Base-by-base conservation (phyloP, 169 alveolate genomes). In the Cryptosporidium sp. region DNA sequence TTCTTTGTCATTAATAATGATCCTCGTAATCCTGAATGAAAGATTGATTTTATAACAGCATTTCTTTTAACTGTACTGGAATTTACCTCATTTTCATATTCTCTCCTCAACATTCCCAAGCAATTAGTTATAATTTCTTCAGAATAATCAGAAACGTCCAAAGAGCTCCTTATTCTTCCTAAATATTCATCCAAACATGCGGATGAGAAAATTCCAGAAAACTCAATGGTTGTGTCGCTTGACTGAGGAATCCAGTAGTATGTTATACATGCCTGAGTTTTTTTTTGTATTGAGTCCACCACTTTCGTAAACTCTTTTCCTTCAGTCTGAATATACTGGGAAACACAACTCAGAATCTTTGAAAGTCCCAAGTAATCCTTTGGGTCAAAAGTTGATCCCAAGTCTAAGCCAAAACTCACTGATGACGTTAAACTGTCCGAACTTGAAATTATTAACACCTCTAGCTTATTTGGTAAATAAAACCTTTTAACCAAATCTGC, bases 201-300 rank as follows among this genome's bases (percentile, higher is more conserved):
- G 3, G 85, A 50, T 33, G 65, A 71, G 12, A 71, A 71, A 29
- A 50, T 18, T 10, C 85, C 85, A 10, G 85, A 71, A 26, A 71
- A 55, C 9, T 71, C 85, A 18, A 50, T 50, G 10, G 68, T 71
- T 10, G 85, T 48, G 0, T 71, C 85, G 10, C 59, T 71, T 3
- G 85, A 71, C 33, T 51, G 61, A 14, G 85, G 85, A n/a, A 71
- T 33, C 85, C 85, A 71, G 48, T 71, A 71, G 31, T 71, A 51
- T 5, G 67, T 51, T 12, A 50, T 50, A 50, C 85, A 71, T n/a
- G 43, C 12, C 33, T 35, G 39, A 23, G 26, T 29, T 2, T 43
- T 31, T 7, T 43, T 55, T n/a, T 26, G 51, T 21, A 51, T 71
- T 1, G 69, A 43, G 37, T 51, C 69, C 23, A 35, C 31, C n/a